phyloP scores from a whole-genome alignment of 2,329 filamentous ascomycete genomes.

The Aspergillus proliferans region DNA sequence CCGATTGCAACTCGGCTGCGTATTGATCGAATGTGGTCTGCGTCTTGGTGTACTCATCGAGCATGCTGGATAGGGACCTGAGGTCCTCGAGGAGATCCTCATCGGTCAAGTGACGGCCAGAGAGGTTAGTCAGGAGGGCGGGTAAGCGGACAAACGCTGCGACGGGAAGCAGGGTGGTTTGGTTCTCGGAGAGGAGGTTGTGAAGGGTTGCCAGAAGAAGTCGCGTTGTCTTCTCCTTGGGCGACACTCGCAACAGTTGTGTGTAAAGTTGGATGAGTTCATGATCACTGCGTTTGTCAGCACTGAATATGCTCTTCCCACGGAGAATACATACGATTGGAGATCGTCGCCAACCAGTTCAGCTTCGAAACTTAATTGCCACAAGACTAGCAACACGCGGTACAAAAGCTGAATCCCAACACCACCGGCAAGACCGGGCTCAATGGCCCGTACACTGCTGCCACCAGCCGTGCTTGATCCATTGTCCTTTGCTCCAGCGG shows the following conservation, averaged over 20 bases:
- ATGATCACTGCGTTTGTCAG: slow-evolving; percentile 61
- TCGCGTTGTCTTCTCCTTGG: slow-evolving; percentile 96
- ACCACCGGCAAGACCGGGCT: slow-evolving; percentile 60
- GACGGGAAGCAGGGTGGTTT: slow-evolving; percentile 64
- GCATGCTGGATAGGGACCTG: slow-evolving; percentile 52
- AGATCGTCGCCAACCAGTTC: slow-evolving; percentile 67
- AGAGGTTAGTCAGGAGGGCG: slow-evolving; percentile 52
- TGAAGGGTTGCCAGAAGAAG: slow-evolving; percentile 81
- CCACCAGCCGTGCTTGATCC: slow-evolving; percentile 55
- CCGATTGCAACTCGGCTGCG: slow-evolving; percentile 75
- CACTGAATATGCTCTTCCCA: slow-evolving; percentile 2
- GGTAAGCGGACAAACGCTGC: slow-evolving; percentile 81
- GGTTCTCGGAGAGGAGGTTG: slow-evolving; percentile 75
- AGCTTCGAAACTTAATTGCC: slow-evolving; percentile 92
- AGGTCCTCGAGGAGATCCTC: slow-evolving; percentile 46
- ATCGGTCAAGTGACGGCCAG: slow-evolving; percentile 46
- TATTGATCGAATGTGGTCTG: slow-evolving; percentile 64
- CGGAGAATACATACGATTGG: slow-evolving; percentile 44
- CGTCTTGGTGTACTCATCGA: slow-evolving; percentile 75
- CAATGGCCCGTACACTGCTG: slow-evolving; percentile 56
- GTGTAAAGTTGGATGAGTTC: slow-evolving; percentile 87
- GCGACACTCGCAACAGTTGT: slow-evolving; percentile 83
- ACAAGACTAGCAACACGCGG: slow-evolving; percentile 85
- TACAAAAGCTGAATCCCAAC: slow-evolving; percentile 91
- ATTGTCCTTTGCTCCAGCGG: slow-evolving; percentile 66